phyloP scores from a whole-genome alignment of 371 early-diverging fungal genomes.

The Conidiobolus incongruus region DNA sequence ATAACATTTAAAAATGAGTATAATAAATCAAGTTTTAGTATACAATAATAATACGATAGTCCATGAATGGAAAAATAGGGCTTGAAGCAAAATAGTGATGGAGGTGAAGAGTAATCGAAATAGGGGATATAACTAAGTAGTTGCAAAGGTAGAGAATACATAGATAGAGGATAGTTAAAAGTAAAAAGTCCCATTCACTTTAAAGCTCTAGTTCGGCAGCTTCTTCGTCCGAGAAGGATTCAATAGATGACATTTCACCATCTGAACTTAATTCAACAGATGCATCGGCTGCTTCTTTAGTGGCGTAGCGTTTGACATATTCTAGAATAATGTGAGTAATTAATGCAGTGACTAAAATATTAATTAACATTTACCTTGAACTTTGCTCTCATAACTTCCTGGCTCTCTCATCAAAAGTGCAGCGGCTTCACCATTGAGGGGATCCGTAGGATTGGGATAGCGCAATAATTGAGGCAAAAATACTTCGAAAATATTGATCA shows the following conservation, averaged over 20 bases:
- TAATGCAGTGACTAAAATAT: neutral
- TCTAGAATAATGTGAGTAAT: conserved; percentile 19
- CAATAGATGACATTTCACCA: conserved; percentile 58
- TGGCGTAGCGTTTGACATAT: conserved; percentile 63
- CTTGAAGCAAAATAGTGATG: too few relatives aligned
- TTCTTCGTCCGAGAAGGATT: conserved; percentile 54
- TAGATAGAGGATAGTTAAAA: too few relatives aligned
- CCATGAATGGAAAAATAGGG: too few relatives aligned
- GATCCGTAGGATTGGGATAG: conserved; percentile 98
- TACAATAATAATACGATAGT: too few relatives aligned
- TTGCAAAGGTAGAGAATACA: too few relatives aligned
- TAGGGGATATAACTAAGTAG: too few relatives aligned
- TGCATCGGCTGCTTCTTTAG: conserved; percentile 70
- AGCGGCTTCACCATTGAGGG: conserved; percentile 98
- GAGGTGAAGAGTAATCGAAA: too few relatives aligned
- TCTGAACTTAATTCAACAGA: conserved; percentile 48
- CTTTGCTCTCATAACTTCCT: conserved; percentile 75
- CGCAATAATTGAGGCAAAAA: conserved; percentile 94
- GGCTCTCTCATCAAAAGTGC: conserved; percentile 90
- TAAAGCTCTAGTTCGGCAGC: conserved; percentile 48
- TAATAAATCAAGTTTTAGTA: too few relatives aligned
- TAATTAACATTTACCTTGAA: conserved; percentile 38
- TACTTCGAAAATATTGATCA: conserved; percentile 96
- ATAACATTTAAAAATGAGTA: too few relatives aligned
- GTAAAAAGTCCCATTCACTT: too few relatives aligned